Percentiles rank a stretch among this genome's conserved stretches.
Evolutionary conservation across 805 yeast genomes (phyloP).

Genomic region (Myxozyma nipponensis): DNA sequence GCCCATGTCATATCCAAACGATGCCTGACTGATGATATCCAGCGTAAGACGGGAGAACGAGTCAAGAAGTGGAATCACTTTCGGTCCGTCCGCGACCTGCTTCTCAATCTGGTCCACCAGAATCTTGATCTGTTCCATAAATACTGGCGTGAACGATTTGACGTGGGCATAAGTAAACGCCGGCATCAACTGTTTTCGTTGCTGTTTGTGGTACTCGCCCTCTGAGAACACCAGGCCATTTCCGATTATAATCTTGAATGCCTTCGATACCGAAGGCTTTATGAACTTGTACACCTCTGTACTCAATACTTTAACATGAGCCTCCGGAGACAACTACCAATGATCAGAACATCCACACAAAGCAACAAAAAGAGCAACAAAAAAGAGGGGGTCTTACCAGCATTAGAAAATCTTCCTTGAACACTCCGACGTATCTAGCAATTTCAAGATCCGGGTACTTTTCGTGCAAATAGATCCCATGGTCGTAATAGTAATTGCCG

Average conservation of each 20-base stretch:
- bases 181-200: conserved; percentile 13
- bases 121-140: conserved; percentile 3
- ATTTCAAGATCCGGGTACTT: conserved; percentile 13
- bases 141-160: conserved; percentile 13
- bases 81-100: conserved; percentile 2
- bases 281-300: conserved; percentile 7
- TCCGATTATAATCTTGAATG: conserved; percentile 11
- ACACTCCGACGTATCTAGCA: conserved; percentile 3
- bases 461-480: conserved; percentile 1
- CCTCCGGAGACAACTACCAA: conserved; percentile 11
- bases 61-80: conserved; percentile 1
- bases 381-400: background rate
- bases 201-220: conserved; percentile 16
- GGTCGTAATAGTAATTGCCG: conserved; percentile 9
- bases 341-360: too few relatives aligned
- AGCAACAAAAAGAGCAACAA: too few relatives aligned
- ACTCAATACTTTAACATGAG: conserved; percentile 7
- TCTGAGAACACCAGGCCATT: conserved; percentile 20
- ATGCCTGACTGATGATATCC: conserved; percentile 17
- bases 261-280: conserved; percentile 10
- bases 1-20: conserved; percentile 14
- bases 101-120: conserved; percentile 4
- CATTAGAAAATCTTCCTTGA: conserved; percentile 5
- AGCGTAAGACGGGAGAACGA: conserved; percentile 17
- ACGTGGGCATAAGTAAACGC: conserved; percentile 18